These are phyloP conservation scores for Quercus berberidifolia DNA, from an alignment of 306 rosid genomes.

Conservation along the genomic window DNA sequence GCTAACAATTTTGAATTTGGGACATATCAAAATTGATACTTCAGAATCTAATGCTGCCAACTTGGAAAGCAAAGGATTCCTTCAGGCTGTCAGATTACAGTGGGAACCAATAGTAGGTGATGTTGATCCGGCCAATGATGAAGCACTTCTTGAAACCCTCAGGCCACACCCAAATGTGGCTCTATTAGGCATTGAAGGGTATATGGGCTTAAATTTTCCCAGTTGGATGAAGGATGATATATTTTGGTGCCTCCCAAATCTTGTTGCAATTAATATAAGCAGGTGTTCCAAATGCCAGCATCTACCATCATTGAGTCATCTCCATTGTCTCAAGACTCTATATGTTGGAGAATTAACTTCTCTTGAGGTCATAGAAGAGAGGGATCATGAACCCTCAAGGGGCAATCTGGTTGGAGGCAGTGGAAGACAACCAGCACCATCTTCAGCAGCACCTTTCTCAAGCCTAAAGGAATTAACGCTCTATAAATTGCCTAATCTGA, in stretches of 20 bases:
- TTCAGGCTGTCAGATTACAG: conserved; percentile 1
- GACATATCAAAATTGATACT: neutral
- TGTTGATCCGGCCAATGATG: no score
- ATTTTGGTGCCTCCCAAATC: neutral
- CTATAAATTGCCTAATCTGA: neutral
- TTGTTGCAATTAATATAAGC: conserved; percentile 8
- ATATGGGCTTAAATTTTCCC: neutral
- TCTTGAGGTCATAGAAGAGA: conserved; percentile 1
- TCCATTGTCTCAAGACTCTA: conserved; percentile 5
- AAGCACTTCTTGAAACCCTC: neutral
- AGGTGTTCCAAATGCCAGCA: neutral
- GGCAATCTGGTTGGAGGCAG: no score
- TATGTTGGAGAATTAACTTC: conserved; percentile 1
- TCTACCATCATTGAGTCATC: conserved; percentile 2
- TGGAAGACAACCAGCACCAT: no score
- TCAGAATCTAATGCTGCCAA: neutral
- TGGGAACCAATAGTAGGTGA: neutral
- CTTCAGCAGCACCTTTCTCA: neutral
- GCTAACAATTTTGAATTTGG: conserved; percentile 7
- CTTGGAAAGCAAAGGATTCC: neutral
- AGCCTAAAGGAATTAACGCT: conserved; percentile 4
- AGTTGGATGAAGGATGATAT: neutral
- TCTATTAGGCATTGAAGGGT: conserved; percentile 1
- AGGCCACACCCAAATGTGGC: neutral
- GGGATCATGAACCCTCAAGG: neutral